Evolutionary conservation across 2,329 filamentous ascomycete species (phyloP).

Genomic region (Phialophora expanda): DNA sequence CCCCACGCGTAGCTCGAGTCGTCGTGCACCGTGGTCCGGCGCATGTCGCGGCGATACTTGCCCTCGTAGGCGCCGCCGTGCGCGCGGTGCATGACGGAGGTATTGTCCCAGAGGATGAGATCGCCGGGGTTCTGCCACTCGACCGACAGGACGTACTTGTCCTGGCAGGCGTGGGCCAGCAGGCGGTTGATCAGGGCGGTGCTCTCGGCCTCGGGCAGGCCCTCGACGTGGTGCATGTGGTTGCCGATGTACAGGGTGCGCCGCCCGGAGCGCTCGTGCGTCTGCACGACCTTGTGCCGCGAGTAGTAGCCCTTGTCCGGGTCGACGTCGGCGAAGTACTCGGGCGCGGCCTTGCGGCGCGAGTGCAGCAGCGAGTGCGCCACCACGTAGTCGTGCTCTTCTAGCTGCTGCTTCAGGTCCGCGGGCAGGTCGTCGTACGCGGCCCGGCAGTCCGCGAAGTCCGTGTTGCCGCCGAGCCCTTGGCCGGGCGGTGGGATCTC

Average conservation of each 20-base stretch:
- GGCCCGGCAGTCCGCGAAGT: constrained; percentile 60
- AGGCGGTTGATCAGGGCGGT: constrained; percentile 45
- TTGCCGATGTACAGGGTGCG: constrained; percentile 61
- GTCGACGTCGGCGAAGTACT: constrained; percentile 52
- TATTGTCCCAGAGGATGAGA: constrained; percentile 66
- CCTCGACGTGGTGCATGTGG: constrained; percentile 59
- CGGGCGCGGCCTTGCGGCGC: constrained; percentile 54
- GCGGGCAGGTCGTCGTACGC: constrained; percentile 56
- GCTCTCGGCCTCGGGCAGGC: constrained; percentile 43
- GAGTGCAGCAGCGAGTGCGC: constrained; percentile 61
- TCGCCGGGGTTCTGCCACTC: constrained; percentile 58
- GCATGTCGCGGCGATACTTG: constrained; percentile 59
- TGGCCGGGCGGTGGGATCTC: constrained; percentile 55
- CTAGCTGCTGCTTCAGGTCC: constrained; percentile 46
- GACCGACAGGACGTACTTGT: constrained; percentile 55
- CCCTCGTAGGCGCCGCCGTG: constrained; percentile 56
- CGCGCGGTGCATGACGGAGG: constrained; percentile 61
- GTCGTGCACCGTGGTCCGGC: constrained; percentile 63
- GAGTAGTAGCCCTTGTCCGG: constrained; percentile 48
- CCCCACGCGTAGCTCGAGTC: constrained; percentile 51
- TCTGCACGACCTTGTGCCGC: constrained; percentile 58
- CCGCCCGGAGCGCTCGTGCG: constrained; percentile 54
- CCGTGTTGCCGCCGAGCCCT: constrained; percentile 55
- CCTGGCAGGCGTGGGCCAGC: constrained; percentile 54
- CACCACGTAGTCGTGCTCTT: constrained; percentile 53